Base-by-base conservation (phyloP, 1,284 basidiomycete species). In the Cystobasidium pallidum region DNA sequence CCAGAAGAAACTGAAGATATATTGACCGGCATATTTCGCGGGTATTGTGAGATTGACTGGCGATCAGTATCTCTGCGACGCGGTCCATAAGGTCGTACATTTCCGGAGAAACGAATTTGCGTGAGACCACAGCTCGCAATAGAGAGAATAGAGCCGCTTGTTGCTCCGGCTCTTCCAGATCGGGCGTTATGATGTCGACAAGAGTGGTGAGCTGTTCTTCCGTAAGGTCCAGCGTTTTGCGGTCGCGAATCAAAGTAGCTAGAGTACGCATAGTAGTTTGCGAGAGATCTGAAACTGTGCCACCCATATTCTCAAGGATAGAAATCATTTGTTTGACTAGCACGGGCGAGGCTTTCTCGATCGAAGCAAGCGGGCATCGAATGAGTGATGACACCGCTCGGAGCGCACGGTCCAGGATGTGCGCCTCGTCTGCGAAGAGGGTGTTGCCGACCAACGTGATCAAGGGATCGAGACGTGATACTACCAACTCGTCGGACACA, bases 71-170 rank as follows among this genome's bases (percentile, higher is more conserved):
- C 78, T 93, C 89, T 1, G 92, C 89, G n/a, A 99, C 89, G 75
- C 89, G 89, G 75, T 93, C 91, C 94, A 99, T 98, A 49, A 96
- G 83, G 80, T 99, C 94, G 84, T 99, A 99, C 64, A 99, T 89
- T 81, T 99, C 96, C 0, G 92, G 91, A 0, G 96, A 92, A 52
- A 98, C 89, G 75, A 99, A 91, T 78, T 91, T 91, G 36, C 94
- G 88, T 3, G 89, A 84, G 21, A 99, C 89, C 76, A 99, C 92
- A 11, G 94, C 91, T n/a, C 93, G 88, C 19, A 99, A 86, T 76
- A 99, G 86, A 0, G 90, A 85, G 80, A 99, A 99, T 15, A 94
- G 89, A 15, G 91, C 86, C 1, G 86, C 86, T 81, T 99, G 96
- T 7, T 92, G 88, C n/a, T 84, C 84, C 0, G 91, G 88, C 68